Percentiles rank a stretch among this genome's conserved stretches.
Conservation (phyloP, 345 rosid genomes). For the Aquilaria sinensis region DNA sequence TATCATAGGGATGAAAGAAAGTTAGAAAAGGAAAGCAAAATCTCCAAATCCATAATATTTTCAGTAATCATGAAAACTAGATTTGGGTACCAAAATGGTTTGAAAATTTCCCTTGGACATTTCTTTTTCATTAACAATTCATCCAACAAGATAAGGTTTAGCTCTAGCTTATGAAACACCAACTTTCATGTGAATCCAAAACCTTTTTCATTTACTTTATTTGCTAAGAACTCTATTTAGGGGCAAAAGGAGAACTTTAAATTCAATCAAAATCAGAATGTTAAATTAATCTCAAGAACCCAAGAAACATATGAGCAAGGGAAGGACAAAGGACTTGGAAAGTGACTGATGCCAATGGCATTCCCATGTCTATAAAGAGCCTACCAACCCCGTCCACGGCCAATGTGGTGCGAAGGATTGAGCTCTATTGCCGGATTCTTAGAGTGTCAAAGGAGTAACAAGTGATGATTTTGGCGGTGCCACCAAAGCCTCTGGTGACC, state of each 20-base stretch:
- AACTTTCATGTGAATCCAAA: neutral
- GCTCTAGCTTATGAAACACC: too few species aligned
- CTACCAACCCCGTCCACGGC: slow-evolving; percentile 60
- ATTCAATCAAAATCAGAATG: neutral
- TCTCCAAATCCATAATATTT: too few species aligned
- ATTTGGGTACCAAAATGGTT: too few species aligned
- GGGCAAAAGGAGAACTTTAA: neutral
- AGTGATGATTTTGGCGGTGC: slow-evolving; percentile 80
- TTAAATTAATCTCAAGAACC: too few species aligned
- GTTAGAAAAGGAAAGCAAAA: too few species aligned
- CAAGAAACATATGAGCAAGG: neutral
- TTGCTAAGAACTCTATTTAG: neutral
- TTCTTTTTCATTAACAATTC: too few species aligned
- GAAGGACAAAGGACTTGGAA: slow-evolving; percentile 49
- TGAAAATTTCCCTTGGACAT: too few species aligned
- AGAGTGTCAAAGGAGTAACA: slow-evolving; percentile 91
- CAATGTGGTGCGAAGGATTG: slow-evolving; percentile 53
- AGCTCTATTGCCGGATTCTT: slow-evolving; percentile 66
- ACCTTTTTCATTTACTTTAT: neutral
- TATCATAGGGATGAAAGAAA: too few species aligned
- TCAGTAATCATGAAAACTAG: too few species aligned
- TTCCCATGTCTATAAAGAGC: slow-evolving; percentile 85
- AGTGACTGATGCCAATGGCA: slow-evolving; percentile 88
- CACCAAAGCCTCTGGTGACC: slow-evolving; percentile 93
- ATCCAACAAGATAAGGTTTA: too few species aligned